Evolutionary conservation across 805 yeast species (phyloP).

Genomic region (Metschnikowia matae): DNA sequence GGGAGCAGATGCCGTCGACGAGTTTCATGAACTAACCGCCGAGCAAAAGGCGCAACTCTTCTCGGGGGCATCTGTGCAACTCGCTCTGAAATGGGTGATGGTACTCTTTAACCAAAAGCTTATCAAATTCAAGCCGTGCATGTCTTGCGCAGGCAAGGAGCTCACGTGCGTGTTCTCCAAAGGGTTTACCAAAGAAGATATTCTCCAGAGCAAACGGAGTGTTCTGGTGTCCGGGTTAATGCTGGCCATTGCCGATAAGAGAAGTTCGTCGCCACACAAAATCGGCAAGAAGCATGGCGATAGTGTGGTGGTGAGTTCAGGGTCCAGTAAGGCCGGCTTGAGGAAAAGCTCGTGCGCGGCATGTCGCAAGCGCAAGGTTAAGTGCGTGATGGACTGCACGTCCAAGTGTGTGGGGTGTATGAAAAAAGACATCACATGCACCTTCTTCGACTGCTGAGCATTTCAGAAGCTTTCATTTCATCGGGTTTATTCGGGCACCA

Average conservation of each 20-base stretch:
- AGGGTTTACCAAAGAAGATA: conserved; percentile 64
- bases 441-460: conserved; percentile 14
- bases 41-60: conserved; percentile 10
- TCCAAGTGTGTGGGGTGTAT: conserved; percentile 39
- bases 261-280: conserved; percentile 5
- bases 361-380: conserved; percentile 42
- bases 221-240: conserved; percentile 1
- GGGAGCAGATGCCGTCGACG: conserved; percentile 6
- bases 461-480: not conserved
- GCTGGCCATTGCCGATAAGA: conserved; percentile 4
- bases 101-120: conserved; percentile 28
- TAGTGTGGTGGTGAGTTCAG: conserved; percentile 1
- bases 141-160: conserved; percentile 47
- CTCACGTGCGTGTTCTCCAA: conserved; percentile 53
- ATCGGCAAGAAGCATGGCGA: conserved; percentile 13
- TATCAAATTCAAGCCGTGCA: conserved; percentile 52
- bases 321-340: not conserved
- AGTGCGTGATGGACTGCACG: conserved; percentile 33
- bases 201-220: conserved; percentile 33
- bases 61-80: conserved; percentile 17
- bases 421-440: conserved; percentile 35
- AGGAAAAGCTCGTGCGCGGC: conserved; percentile 38
- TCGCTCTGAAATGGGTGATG: conserved; percentile 14
- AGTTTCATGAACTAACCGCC: conserved; percentile 9
- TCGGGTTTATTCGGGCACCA: not conserved